phyloP scores from a whole-genome alignment of 208 protist genomes.

The Acanthamoeba royreba region DNA sequence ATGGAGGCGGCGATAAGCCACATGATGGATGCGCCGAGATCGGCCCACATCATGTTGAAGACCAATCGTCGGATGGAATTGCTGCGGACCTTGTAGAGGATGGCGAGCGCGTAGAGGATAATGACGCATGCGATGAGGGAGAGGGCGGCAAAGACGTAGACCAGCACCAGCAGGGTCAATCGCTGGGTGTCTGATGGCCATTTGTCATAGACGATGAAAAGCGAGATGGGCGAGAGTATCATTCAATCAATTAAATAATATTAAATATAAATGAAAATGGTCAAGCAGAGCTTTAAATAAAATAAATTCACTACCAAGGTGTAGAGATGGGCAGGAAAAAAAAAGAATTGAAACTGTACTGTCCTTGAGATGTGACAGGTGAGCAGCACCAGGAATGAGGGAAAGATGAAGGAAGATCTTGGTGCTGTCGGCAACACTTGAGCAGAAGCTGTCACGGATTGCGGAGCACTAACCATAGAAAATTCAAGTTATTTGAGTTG shows the following conservation, averaged over 20 bases:
- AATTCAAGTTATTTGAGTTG: too few relatives aligned
- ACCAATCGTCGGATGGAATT: conserved; percentile 23
- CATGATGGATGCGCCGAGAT: neutral
- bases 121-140: neutral
- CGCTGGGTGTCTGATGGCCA: neutral
- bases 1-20: neutral
- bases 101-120: neutral
- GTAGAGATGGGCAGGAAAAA: too few relatives aligned
- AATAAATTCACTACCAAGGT: too few relatives aligned
- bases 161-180: neutral
- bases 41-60: neutral
- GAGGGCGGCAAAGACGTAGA: neutral
- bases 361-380: too few relatives aligned
- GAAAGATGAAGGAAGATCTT: too few relatives aligned
- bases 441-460: too few relatives aligned
- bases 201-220: conserved; percentile 12
- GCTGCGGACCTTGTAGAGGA: neutral
- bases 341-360: too few relatives aligned
- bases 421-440: too few relatives aligned
- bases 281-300: too few relatives aligned
- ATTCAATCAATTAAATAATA: neutral
- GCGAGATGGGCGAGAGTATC: conserved; percentile 27
- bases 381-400: too few relatives aligned
- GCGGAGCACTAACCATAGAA: too few relatives aligned
- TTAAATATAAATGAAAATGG: too few relatives aligned